Evolutionary conservation across 75 land plant species (phyloP), one percentile per base, ranked within the genome.

Genomic region (Pinus albicaulis): DNA sequence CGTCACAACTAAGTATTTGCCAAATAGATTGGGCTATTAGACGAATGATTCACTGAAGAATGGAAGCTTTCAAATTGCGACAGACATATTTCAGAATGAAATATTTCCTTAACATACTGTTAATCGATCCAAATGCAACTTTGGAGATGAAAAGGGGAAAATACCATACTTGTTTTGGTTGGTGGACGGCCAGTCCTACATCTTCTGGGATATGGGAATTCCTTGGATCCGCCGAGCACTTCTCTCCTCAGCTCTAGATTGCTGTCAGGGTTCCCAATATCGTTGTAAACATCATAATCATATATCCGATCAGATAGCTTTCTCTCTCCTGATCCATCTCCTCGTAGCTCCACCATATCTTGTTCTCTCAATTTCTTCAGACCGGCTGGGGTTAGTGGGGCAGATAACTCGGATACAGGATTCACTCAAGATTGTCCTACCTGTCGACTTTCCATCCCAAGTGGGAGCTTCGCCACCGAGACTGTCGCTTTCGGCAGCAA

Each of bases 371-470:
- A 71, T n/a, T 74, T 55, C 5, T 24, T 66, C 41, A 91, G 82
- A 3, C 88, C 80, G 15, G 0, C 64, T 16, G 95, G 95, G 12
- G 93, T 91, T 36, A 79, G 17, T 72, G 38, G 0, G 95, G 93
- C 28, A 93, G 82, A 73, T 86, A 89, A 17, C 79, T 76, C 89
- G 86, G 63, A 1, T 36, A 48, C 10, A 38, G 10, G 11, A 48
- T 1, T 1, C 52, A 10, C 52, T 8, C 52, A 48, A 10, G 1
- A 48, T 48, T 48, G 7, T 44, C 48, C 7, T 0, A 6, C 0
- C 5, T 1, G 7, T 6, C 6, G 0, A 28, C 1, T n/a, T n/a
- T n/a, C n/a, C n/a, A n/a, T n/a, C n/a, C n/a, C n/a, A n/a, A n/a
- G n/a, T n/a, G n/a, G n/a, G n/a, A n/a, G n/a, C n/a, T n/a, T n/a